Conservation (phyloP, 2,329 filamentous ascomycete genomes). For the Talaromyces piceae region DNA sequence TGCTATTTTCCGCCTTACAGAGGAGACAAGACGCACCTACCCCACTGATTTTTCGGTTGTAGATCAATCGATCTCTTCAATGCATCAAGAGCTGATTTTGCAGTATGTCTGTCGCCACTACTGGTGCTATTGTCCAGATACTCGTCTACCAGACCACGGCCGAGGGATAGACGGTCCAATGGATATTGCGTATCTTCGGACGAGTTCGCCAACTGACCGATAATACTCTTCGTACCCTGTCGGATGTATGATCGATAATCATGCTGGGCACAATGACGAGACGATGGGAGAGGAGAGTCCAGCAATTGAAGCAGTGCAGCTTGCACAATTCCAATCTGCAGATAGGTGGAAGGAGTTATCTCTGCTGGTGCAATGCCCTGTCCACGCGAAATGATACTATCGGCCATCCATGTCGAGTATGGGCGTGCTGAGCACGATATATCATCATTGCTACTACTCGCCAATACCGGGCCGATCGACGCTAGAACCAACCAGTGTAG, state of each 20-base stretch:
- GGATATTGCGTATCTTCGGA: slow-evolving; percentile 15
- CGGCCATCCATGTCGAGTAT: slow-evolving; percentile 22
- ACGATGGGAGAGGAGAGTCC: slow-evolving; percentile 5
- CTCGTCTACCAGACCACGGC: slow-evolving; percentile 15
- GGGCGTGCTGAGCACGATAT: slow-evolving; percentile 8
- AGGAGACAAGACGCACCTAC: neutral
- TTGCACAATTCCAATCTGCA: slow-evolving; percentile 20
- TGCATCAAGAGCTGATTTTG: slow-evolving; percentile 13
- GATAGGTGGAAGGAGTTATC: slow-evolving; percentile 9
- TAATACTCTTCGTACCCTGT: slow-evolving; percentile 16
- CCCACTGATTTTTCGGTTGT: slow-evolving; percentile 14
- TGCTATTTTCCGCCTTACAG: too few relatives aligned
- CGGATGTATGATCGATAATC: slow-evolving; percentile 17
- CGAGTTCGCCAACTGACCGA: slow-evolving; percentile 14
- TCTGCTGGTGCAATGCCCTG: slow-evolving; percentile 14
- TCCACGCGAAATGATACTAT: slow-evolving; percentile 20
- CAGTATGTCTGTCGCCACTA: slow-evolving; percentile 5
- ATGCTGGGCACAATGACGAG: slow-evolving; percentile 3
- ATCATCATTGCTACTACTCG: neutral
- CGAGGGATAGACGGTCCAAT: slow-evolving; percentile 17
- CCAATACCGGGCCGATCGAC: neutral
- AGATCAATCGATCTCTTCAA: slow-evolving; percentile 17
- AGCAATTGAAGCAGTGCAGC: slow-evolving; percentile 16
- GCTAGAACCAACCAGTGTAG: neutral
- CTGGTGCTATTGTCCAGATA: slow-evolving; percentile 8